Percentiles rank a stretch among this genome's conserved stretches.
These are phyloP conservation scores for Alloteropsis angusta DNA, from an alignment of 202 grass and related monocot genomes.

Conservation along the genomic window DNA sequence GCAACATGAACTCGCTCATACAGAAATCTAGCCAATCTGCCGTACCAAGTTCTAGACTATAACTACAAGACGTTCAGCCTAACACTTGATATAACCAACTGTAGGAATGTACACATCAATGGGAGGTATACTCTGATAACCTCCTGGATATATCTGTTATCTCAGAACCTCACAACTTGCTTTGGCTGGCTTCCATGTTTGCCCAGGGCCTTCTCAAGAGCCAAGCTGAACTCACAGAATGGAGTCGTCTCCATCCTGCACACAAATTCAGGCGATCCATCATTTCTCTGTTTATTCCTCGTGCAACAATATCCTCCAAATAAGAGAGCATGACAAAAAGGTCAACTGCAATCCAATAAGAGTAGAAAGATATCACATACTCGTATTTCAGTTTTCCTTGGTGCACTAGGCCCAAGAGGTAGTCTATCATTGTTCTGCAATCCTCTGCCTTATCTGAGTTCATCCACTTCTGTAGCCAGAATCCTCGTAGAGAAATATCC, in stretches of 20 bases:
- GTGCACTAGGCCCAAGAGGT: constrained; percentile 57
- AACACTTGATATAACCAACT: no score
- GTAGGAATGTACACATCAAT: neutral
- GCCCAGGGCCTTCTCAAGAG: constrained; percentile 67
- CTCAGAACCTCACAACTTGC: constrained; percentile 65
- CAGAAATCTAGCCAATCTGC: no score
- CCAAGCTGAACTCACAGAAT: constrained; percentile 53
- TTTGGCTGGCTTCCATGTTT: constrained; percentile 75
- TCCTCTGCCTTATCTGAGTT: constrained; percentile 64
- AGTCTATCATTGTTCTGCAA: constrained; percentile 65
- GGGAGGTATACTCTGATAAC: neutral
- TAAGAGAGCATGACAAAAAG: neutral
- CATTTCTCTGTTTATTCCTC: neutral
- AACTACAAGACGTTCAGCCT: neutral
- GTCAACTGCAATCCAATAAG: neutral
- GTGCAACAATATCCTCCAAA: neutral
- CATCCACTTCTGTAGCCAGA: constrained; percentile 90
- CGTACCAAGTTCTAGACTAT: neutral
- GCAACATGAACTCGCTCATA: no score
- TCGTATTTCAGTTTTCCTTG: constrained; percentile 75
- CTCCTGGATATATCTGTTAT: neutral
- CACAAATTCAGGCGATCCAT: neutral
- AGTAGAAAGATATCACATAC: constrained; percentile 31
- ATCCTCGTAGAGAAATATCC: constrained; percentile 75
- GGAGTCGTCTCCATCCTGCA: constrained; percentile 66